Percentiles rank a stretch among this genome's conserved stretches.
phyloP scores from a whole-genome alignment of 1,284 basidiomycete genomes.

The Leccinum ponderosum region DNA sequence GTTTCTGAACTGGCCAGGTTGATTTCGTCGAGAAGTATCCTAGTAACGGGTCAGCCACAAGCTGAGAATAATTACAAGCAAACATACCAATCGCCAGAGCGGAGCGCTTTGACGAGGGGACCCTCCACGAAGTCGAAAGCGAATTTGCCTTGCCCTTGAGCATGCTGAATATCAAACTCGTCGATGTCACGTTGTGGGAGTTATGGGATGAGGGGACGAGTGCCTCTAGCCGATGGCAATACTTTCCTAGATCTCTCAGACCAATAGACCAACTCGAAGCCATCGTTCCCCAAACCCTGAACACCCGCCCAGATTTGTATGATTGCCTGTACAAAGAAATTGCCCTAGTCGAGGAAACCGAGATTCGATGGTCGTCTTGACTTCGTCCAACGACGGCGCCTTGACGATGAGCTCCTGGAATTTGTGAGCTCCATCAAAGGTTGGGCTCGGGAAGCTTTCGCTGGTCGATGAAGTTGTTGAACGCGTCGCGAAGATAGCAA shows the following conservation, averaged over 20 bases:
- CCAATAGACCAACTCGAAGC: conserved; percentile 67
- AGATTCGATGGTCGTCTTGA: conserved; percentile 65
- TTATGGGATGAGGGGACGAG: conserved; percentile 54
- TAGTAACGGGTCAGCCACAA: conserved; percentile 33
- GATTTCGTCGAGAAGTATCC: conserved; percentile 95
- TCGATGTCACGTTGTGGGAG: conserved; percentile 62
- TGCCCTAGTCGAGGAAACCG: conserved; percentile 66
- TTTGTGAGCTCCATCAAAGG: conserved; percentile 83
- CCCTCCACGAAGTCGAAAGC: conserved; percentile 97
- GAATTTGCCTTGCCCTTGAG: conserved; percentile 83
- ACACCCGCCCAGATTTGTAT: conserved; percentile 66
- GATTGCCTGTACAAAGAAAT: conserved; percentile 43
- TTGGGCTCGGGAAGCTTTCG: conserved; percentile 49
- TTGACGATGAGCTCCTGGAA: conserved; percentile 70
- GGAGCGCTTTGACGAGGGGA: conserved; percentile 90
- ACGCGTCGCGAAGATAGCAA: conserved; percentile 81
- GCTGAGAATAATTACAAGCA: not conserved
- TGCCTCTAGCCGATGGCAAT: conserved; percentile 74
- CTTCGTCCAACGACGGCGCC: conserved; percentile 64
- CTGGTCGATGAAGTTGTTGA: conserved; percentile 51
- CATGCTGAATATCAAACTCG: conserved; percentile 86
- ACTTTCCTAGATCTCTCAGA: conserved; percentile 87
- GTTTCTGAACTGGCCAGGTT: conserved; percentile 96
- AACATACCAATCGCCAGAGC: conserved; percentile 86
- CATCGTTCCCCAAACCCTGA: conserved; percentile 45